Percentiles rank a stretch among this genome's conserved stretches.
Evolutionary conservation across 2,329 filamentous ascomycete species (phyloP).

Genomic region (Pyrenophora tritici-repentis): DNA sequence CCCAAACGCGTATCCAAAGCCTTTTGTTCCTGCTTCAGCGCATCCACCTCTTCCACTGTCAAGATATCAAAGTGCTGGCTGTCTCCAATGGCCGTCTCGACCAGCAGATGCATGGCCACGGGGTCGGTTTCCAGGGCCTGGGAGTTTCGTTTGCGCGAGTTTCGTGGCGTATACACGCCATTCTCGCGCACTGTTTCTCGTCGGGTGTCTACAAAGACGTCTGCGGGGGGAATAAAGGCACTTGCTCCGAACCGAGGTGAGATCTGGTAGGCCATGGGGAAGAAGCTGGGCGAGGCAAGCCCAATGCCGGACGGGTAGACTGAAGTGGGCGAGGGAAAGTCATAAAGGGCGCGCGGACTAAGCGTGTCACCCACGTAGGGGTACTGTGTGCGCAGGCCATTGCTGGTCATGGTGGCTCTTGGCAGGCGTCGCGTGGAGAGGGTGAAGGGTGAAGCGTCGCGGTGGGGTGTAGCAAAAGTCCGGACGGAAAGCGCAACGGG

Average conservation of each 20-base stretch:
- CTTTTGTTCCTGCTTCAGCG: slow-evolving; percentile 83
- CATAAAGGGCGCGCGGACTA: slow-evolving; percentile 41
- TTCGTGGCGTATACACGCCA: slow-evolving; percentile 36
- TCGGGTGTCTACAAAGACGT: slow-evolving; percentile 43
- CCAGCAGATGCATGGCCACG: slow-evolving; percentile 85
- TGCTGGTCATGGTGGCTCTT: slow-evolving; percentile 35
- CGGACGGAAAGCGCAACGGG: slow-evolving; percentile 28
- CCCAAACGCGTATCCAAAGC: slow-evolving; percentile 77
- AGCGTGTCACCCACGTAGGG: slow-evolving; percentile 39
- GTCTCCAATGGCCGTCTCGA: slow-evolving; percentile 90
- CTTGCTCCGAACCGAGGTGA: slow-evolving; percentile 44
- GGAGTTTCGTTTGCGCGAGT: slow-evolving; percentile 36
- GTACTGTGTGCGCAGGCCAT: slow-evolving; percentile 44
- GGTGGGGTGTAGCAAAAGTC: slow-evolving; percentile 29
- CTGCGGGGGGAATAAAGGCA: slow-evolving; percentile 46
- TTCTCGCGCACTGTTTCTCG: slow-evolving; percentile 34
- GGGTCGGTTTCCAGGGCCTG: slow-evolving; percentile 55
- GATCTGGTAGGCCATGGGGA: slow-evolving; percentile 45
- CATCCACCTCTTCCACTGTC: slow-evolving; percentile 88
- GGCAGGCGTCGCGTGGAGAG: slow-evolving; percentile 10
- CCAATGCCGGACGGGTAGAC: slow-evolving; percentile 45
- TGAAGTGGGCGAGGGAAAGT: slow-evolving; percentile 46
- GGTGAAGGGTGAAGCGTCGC: slow-evolving; percentile 12
- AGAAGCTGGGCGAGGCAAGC: slow-evolving; percentile 42
- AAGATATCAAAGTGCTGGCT: slow-evolving; percentile 84